phyloP scores from a whole-genome alignment of 257 asterid genomes.

The Verbena officinalis region DNA sequence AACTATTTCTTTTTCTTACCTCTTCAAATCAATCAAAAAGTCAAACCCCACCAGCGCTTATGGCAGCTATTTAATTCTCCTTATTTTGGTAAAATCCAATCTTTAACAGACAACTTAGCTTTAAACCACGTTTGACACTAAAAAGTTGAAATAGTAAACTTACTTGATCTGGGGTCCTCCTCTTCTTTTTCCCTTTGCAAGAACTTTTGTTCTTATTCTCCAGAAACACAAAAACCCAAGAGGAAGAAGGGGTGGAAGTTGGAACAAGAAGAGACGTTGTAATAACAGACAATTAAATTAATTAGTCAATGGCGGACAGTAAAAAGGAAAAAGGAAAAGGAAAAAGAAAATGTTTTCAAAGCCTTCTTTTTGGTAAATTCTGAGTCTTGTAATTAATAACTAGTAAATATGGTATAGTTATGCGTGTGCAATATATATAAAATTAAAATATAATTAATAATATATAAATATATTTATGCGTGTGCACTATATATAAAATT shows the following conservation, averaged over 20 bases:
- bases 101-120: no score
- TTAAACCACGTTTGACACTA: slow-evolving; percentile 2
- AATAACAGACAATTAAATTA: slow-evolving; percentile 18
- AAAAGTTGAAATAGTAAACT: slow-evolving; percentile 28
- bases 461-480: no score
- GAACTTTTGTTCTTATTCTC: slow-evolving; percentile 12
- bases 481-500: no score
- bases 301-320: neutral
- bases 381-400: no score
- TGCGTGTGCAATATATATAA: no score
- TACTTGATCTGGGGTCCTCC: slow-evolving; percentile 53
- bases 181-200: slow-evolving; percentile 24
- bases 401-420: no score
- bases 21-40: slow-evolving; percentile 38
- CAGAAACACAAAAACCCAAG: slow-evolving; percentile 34
- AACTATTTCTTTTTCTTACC: slow-evolving; percentile 10
- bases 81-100: slow-evolving; percentile 15
- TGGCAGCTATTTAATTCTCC: slow-evolving; percentile 15
- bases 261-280: slow-evolving; percentile 29
- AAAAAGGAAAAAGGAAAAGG: neutral
- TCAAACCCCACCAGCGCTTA: slow-evolving; percentile 28
- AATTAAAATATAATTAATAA: no score
- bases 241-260: slow-evolving; percentile 33
- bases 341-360: slow-evolving; percentile 31
- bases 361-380: slow-evolving; percentile 10